Evolutionary conservation across 495 filamentous ascomycete genomes (phyloP), one percentile per base, ranked within the genome.

Genomic region (Hyphodiscus hymeniophilus): DNA sequence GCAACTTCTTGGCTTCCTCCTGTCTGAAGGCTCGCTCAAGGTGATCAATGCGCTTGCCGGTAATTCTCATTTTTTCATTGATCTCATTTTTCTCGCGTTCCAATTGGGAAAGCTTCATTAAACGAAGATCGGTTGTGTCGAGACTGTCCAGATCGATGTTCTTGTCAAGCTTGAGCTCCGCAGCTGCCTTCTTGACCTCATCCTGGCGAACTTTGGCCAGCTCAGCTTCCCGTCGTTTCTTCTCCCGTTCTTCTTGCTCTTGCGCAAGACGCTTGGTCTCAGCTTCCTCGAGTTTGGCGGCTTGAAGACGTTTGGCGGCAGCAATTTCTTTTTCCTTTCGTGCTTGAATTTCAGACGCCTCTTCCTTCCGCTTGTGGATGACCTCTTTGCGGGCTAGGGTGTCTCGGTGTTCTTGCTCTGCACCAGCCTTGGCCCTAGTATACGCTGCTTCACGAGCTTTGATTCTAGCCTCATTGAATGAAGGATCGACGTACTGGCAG

Each of bases 11-110:
- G 57, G 85, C 66, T 63, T 98, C 92, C 66, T 97, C 94, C 56
- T 87, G 85, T 56, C 94, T 79, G 75, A 92, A 91, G 20, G 92
- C 94, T 68, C 92, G 87, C 74, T 98, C 92, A 56, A 98, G 73
- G 68, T 98, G 92, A 65, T 98, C 92, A 61, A 97, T 89, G 51
- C 92, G 83, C 77, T 95, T 96, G 62, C 84, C 85, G 40, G 91
- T 95, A 52, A 91, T 77, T 51, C 89, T 82, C 36, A 97, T 74
- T 59, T 85, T 89, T 65, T 96, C 90, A 36, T 82, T 80, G 55
- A 95, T 80, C 58, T 79, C 89, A 60, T 91, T 94, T 80, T 97
- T 98, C 72, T 98, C 94, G 50, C 91, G 89, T 68, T 97, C 92
- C 13, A 98, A 79, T 63, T 95, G 89, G 34, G 87, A 84, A 34